A percentile compares a stretch with the other conserved stretches of the same genome.
phyloP scores from a whole-genome alignment of 257 asterid species.

The Capsicum pubescens region DNA sequence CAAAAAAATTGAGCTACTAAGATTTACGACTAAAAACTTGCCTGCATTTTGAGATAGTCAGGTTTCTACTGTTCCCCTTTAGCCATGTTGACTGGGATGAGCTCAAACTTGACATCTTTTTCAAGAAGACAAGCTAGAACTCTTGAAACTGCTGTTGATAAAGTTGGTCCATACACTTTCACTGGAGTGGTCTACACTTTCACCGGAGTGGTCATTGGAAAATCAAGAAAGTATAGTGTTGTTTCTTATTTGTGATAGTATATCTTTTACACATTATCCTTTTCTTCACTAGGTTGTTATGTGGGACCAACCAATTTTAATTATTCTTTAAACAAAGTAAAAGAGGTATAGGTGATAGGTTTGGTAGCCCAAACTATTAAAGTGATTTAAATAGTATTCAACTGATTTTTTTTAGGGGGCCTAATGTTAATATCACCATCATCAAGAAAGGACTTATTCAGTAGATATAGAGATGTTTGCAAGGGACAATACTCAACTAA shows the following conservation, averaged over 20 bases:
- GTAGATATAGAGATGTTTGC: background rate
- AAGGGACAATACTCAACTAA: background rate
- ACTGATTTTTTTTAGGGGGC: background rate
- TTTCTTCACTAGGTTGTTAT: background rate
- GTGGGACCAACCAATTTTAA: background rate
- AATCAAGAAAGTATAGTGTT: constrained; percentile 20
- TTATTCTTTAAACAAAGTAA: background rate
- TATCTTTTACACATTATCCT: background rate
- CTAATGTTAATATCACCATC: too few species aligned
- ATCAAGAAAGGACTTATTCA: too few species aligned
- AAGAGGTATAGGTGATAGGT: background rate
- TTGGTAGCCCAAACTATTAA: background rate
- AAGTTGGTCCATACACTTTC: constrained; percentile 80
- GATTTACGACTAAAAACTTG: background rate
- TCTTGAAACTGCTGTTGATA: constrained; percentile 76
- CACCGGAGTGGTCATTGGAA: constrained; percentile 67
- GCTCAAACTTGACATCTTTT: constrained; percentile 72
- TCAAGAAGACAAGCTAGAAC: constrained; percentile 75
- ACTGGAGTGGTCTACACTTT: constrained; percentile 77
- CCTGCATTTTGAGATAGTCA: constrained; percentile 88
- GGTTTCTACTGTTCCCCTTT: constrained; percentile 79
- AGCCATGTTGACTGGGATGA: constrained; percentile 72
- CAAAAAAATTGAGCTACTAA: background rate
- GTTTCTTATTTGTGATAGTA: background rate
- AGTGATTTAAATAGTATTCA: background rate